A percentile compares a stretch with the other conserved stretches of the same genome.
Conservation (phyloP, 305 asterid genomes). For the Ilex paraguariensis region DNA sequence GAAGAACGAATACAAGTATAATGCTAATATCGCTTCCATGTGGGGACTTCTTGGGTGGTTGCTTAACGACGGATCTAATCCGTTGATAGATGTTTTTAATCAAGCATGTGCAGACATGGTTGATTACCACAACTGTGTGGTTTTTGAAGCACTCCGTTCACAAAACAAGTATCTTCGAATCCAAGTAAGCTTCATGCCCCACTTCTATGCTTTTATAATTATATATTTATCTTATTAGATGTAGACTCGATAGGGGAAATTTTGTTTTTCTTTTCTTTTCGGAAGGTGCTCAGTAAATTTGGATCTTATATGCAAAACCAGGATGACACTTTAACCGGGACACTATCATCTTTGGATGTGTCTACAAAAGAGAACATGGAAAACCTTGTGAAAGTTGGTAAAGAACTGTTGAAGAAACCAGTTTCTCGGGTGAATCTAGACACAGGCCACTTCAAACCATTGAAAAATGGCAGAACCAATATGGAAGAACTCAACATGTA, state of each 20-base stretch:
- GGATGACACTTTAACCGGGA: conserved; percentile 43
- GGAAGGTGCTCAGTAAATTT: no score
- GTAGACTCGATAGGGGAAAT: no score
- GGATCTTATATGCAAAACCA: neutral
- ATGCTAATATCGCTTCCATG: conserved; percentile 31
- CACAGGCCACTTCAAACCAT: conserved; percentile 32
- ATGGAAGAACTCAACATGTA: conserved; percentile 41
- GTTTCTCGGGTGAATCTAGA: conserved; percentile 34
- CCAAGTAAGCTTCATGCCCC: conserved; percentile 27
- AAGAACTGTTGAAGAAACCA: conserved; percentile 38
- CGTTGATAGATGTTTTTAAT: conserved; percentile 26
- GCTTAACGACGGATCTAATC: conserved; percentile 25
- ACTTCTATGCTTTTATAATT: no score
- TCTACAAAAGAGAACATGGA: conserved; percentile 42
- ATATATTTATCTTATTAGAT: no score
- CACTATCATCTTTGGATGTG: conserved; percentile 26
- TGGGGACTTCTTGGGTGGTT: conserved; percentile 62
- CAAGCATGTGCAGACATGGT: conserved; percentile 50
- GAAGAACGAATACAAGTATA: conserved; percentile 27
- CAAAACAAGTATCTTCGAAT: conserved; percentile 47
- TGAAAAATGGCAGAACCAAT: conserved; percentile 37
- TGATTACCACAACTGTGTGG: conserved; percentile 40
- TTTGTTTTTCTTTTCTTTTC: no score
- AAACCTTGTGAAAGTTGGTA: conserved; percentile 38
- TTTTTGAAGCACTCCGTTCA: conserved; percentile 44